These are phyloP conservation scores for Colletotrichum destructivum DNA, from an alignment of 2,329 filamentous ascomycete genomes.

Conservation along the genomic window DNA sequence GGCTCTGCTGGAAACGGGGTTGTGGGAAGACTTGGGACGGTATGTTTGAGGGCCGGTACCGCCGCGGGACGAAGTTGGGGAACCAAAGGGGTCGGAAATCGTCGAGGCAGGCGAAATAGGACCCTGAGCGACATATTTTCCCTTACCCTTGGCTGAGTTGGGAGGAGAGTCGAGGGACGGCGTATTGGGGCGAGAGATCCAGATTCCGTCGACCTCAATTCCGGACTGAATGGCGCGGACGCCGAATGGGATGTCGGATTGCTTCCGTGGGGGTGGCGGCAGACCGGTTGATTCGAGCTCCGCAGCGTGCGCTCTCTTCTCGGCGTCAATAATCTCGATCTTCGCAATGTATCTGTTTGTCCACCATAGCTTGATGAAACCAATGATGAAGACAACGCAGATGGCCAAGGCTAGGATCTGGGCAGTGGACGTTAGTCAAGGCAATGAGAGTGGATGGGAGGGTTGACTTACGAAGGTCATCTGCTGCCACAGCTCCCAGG, in stretches of 20 bases:
- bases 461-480: conserved; percentile 83
- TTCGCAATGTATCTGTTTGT: conserved; percentile 69
- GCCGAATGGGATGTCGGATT: conserved; percentile 80
- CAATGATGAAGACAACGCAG: conserved; percentile 77
- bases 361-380: conserved; percentile 77
- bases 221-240: conserved; percentile 88
- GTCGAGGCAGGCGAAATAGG: conserved; percentile 34
- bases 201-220: conserved; percentile 88
- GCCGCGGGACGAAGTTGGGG: conserved; percentile 30
- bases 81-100: conserved; percentile 27
- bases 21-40: conserved; percentile 33
- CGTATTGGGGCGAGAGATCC: conserved; percentile 72
- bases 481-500: conserved; percentile 89
- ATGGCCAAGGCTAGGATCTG: conserved; percentile 83
- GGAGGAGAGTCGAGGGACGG: conserved; percentile 47
- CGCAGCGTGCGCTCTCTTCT: conserved; percentile 69
- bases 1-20: conserved; percentile 22
- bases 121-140: conserved; percentile 37
- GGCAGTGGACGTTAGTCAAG: neutral
- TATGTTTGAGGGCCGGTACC: conserved; percentile 32
- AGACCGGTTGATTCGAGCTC: conserved; percentile 72
- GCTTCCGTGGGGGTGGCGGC: conserved; percentile 52
- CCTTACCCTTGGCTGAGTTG: conserved; percentile 37
- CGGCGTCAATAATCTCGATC: conserved; percentile 76
- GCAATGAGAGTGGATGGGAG: conserved; percentile 15